Evolutionary conservation across 1,139 yeast genomes (phyloP), one percentile per base, ranked within the genome.

Genomic region (Debaryomyces udenii): DNA sequence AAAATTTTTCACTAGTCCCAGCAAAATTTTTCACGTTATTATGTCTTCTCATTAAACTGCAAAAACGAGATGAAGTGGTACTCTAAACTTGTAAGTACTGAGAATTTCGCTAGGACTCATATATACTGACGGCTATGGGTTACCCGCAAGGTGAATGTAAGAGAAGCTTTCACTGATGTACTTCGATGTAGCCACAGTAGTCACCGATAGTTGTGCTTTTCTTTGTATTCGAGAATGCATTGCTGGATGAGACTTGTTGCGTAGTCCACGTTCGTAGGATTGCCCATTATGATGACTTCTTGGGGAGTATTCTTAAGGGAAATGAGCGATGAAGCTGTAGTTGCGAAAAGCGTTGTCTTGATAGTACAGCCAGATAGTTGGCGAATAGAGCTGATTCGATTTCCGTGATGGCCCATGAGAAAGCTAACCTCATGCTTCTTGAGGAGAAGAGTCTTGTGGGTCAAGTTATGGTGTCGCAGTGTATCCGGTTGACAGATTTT

Each of bases 321-420:
- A 5, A 42, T 20, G n/a, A 28, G 35, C 15, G 47, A 31, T 24
- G 46, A 41, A 2, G 46, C 37, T 6, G 43, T 34, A 27, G 46
- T 52, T 6, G 43, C 40, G 10, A 50, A 38, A 2, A 62, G 62
- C 36, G 50, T 38, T 2, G 63, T 56, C 24, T 55, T 55, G 11
- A 68, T 62, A 30, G 47, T 46, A 45, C 71, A 67, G 6, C 56
- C 57, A n/a, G 66, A 50, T 18, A 50, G 48, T n/a, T 50, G 38
- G 36, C 70, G 49, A 11, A 67, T 62, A 6, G 49, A 39, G 38
- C 51, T 50, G 9, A 68, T 51, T 34, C 64, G 44, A 1, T 42
- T 38, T 1, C 69, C 71, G 13, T 58, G 53, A 20, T 48, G 46
- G 3, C 73, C 72, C 22, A 68, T 52, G 2, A 67, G 43, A 15